Evolutionary conservation across 257 asterid species (phyloP).

Genomic region (Capsicum rhomboideum): DNA sequence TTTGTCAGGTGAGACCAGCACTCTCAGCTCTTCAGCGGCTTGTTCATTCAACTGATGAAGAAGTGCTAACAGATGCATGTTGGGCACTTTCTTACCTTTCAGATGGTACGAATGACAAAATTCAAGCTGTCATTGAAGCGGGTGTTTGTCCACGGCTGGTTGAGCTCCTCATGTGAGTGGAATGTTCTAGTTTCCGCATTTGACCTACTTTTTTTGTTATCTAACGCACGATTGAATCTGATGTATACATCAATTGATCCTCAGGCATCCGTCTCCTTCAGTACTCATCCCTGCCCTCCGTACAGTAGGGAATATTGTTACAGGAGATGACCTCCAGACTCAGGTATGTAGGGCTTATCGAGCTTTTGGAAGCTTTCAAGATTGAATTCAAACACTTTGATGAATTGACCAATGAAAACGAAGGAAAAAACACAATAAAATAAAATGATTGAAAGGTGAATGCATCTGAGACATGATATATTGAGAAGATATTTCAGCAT

Average conservation of each 20-base stretch:
- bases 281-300: constrained; percentile 96
- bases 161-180: constrained; percentile 78
- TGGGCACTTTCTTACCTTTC: constrained; percentile 98
- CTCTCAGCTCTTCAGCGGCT: constrained; percentile 82
- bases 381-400: background rate
- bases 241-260: background rate
- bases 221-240: background rate
- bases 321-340: constrained; percentile 88
- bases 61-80: constrained; percentile 93
- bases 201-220: background rate
- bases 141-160: constrained; percentile 81
- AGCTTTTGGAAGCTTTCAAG: background rate
- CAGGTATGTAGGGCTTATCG: constrained; percentile 38
- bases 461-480: background rate
- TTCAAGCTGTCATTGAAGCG: constrained; percentile 89
- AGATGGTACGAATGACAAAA: constrained; percentile 89
- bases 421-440: too few relatives aligned
- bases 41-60: constrained; percentile 75
- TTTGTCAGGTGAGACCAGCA: constrained; percentile 66
- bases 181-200: background rate
- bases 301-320: constrained; percentile 88
- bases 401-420: background rate
- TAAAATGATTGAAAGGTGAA: background rate
- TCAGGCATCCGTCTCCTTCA: constrained; percentile 89
- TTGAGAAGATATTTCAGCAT: background rate